These are phyloP conservation scores for Cryptococcus sp. DNA, from an alignment of 1,284 basidiomycete species.

Conservation along the genomic window DNA sequence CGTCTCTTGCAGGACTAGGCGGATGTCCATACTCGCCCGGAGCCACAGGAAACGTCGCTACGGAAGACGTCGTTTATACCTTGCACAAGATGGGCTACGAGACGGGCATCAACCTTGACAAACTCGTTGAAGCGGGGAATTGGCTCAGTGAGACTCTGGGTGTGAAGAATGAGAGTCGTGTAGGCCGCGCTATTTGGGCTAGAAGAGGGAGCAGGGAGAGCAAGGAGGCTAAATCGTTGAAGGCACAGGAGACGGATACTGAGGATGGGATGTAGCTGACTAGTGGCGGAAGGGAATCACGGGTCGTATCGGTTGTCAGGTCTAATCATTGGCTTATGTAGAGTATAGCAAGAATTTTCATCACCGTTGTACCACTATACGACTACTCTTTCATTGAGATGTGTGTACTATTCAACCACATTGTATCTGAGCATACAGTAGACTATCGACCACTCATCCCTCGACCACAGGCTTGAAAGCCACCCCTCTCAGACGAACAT, in stretches of 20 bases:
- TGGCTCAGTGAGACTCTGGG: slow-evolving; percentile 75
- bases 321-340: not conserved
- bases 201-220: slow-evolving; percentile 34
- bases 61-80: slow-evolving; percentile 85
- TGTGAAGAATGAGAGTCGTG: slow-evolving; percentile 73
- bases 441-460: not conserved
- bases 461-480: slow-evolving; percentile 27
- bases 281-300: slow-evolving; percentile 9
- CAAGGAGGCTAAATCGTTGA: slow-evolving; percentile 12
- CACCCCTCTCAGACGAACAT: slow-evolving; percentile 66
- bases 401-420: not conserved
- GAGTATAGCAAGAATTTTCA: not conserved
- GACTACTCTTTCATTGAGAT: not conserved
- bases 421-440: not conserved
- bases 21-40: slow-evolving; percentile 96
- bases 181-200: slow-evolving; percentile 72
- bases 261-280: not conserved
- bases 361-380: not conserved
- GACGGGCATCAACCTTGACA: slow-evolving; percentile 66
- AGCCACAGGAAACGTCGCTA: slow-evolving; percentile 89
- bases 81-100: slow-evolving; percentile 70
- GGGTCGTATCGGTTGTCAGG: not conserved
- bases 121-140: slow-evolving; percentile 71
- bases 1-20: slow-evolving; percentile 81
- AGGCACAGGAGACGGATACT: not conserved